Evolutionary conservation across 2,329 filamentous ascomycete genomes (phyloP).

Genomic region (Tympanopsis confertula): DNA sequence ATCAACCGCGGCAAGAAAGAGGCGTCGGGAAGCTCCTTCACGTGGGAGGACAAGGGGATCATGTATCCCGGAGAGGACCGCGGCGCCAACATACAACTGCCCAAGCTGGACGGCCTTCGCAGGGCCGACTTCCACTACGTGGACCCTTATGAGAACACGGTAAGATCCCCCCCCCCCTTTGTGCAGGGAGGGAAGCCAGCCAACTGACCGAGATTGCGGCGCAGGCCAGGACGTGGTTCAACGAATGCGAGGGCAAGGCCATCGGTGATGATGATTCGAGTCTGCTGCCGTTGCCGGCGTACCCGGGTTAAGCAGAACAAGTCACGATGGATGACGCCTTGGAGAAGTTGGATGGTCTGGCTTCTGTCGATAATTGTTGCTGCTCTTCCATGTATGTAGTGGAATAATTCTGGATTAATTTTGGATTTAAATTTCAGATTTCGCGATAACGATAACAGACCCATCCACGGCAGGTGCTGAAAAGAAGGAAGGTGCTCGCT

Average conservation of each 20-base stretch:
- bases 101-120: constrained; percentile 13
- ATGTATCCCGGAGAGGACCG: constrained; percentile 6
- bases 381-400: too few relatives aligned
- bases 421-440: too few relatives aligned
- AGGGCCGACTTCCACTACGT: constrained; percentile 12
- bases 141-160: not conserved
- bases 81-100: constrained; percentile 7
- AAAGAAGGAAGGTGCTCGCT: too few relatives aligned
- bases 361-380: too few relatives aligned
- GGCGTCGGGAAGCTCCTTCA: constrained; percentile 6
- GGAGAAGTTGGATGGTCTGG: too few relatives aligned
- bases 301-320: too few relatives aligned
- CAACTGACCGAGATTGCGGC: constrained; percentile 3
- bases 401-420: too few relatives aligned
- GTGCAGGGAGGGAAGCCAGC: not conserved
- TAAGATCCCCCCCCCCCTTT: constrained; percentile 1
- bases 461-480: too few relatives aligned
- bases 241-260: constrained; percentile 1
- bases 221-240: constrained; percentile 8
- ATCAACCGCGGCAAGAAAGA: constrained; percentile 13
- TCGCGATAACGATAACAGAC: too few relatives aligned
- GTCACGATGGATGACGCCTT: too few relatives aligned
- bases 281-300: too few relatives aligned
- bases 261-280: too few relatives aligned
- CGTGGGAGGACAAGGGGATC: constrained; percentile 6